Conservation (phyloP, 768 basidiomycete genomes). For the Leccinum uliginosum region DNA sequence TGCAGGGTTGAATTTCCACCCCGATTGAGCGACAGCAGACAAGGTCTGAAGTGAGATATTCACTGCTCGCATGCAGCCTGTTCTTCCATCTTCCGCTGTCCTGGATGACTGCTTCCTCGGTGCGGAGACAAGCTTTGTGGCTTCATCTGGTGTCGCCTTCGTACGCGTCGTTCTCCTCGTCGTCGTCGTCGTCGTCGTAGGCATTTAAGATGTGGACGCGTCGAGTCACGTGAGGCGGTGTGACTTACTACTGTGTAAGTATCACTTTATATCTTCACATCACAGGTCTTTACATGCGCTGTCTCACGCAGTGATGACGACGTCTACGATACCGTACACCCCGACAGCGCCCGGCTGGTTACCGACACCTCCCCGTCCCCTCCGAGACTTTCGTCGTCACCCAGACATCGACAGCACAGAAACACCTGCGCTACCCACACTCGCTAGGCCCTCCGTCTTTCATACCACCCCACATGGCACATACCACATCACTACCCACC, state of each 20-base stretch:
- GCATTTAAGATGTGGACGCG: slow-evolving; percentile 14
- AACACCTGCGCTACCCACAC: slow-evolving; percentile 19
- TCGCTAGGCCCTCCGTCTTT: slow-evolving; percentile 17
- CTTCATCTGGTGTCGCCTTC: slow-evolving; percentile 2
- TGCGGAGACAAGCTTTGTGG: slow-evolving; percentile 22
- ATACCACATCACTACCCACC: slow-evolving; percentile 27
- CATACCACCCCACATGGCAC: slow-evolving; percentile 12
- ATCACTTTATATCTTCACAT: too few relatives aligned
- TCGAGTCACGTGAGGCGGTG: slow-evolving; percentile 10
- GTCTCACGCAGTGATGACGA: neutral
- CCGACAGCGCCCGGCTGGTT: slow-evolving; percentile 17
- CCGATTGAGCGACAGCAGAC: slow-evolving; percentile 47
- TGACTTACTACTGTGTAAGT: too few relatives aligned
- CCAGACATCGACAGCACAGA: slow-evolving; percentile 4
- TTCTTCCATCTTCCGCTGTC: slow-evolving; percentile 34
- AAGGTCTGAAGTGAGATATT: slow-evolving; percentile 60
- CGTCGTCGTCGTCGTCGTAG: slow-evolving; percentile 3
- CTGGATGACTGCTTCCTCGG: slow-evolving; percentile 21
- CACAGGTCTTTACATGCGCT: too few relatives aligned
- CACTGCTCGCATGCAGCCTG: slow-evolving; percentile 56
- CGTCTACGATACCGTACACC: slow-evolving; percentile 17
- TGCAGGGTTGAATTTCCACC: slow-evolving; percentile 47
- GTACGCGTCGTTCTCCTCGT: slow-evolving; percentile 13
- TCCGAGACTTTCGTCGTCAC: slow-evolving; percentile 11
- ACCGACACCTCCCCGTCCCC: slow-evolving; percentile 20